Conservation (phyloP, 1,284 basidiomycete species). For the Irpex lacteus region DNA sequence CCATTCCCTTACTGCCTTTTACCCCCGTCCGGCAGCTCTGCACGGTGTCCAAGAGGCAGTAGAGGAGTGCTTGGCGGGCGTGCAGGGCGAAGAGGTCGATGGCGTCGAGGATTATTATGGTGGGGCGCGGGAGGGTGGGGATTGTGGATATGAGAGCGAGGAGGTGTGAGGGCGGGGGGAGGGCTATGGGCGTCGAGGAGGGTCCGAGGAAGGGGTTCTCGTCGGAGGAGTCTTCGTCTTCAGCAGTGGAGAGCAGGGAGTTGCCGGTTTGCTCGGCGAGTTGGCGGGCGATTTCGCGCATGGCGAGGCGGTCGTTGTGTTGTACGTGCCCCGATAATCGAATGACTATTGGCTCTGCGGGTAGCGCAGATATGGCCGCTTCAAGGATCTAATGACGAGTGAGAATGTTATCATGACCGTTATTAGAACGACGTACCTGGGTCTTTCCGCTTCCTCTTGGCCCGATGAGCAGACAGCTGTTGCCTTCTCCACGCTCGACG, state of each 20-base stretch:
- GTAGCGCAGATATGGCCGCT: constrained; percentile 43
- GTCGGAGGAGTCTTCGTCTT: constrained; percentile 24
- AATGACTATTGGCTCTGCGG: constrained; percentile 64
- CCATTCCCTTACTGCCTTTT: constrained; percentile 62
- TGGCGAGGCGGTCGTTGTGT: constrained; percentile 82
- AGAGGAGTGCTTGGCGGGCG: constrained; percentile 83
- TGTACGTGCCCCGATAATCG: constrained; percentile 86
- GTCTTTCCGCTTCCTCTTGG: constrained; percentile 85
- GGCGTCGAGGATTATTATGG: constrained; percentile 82
- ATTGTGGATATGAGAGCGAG: constrained; percentile 78
- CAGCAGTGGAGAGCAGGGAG: constrained; percentile 44
- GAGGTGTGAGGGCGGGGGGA: constrained; percentile 75
- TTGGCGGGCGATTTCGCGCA: constrained; percentile 90
- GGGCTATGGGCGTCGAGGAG: constrained; percentile 24
- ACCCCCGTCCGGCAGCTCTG: constrained; percentile 60
- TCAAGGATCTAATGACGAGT: constrained; percentile 52
- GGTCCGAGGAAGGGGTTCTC: constrained; percentile 39
- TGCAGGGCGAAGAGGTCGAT: constrained; percentile 92
- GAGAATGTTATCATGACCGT: background rate
- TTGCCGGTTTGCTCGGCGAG: constrained; percentile 66
- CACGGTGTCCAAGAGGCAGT: constrained; percentile 84
- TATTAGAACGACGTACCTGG: constrained; percentile 44
- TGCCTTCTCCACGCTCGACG: constrained; percentile 79
- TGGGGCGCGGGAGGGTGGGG: constrained; percentile 74
- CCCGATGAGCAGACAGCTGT: constrained; percentile 84